Base-by-base conservation (phyloP, 2,329 filamentous ascomycete species). In the Monilinia vaccinii-corymbosi region DNA sequence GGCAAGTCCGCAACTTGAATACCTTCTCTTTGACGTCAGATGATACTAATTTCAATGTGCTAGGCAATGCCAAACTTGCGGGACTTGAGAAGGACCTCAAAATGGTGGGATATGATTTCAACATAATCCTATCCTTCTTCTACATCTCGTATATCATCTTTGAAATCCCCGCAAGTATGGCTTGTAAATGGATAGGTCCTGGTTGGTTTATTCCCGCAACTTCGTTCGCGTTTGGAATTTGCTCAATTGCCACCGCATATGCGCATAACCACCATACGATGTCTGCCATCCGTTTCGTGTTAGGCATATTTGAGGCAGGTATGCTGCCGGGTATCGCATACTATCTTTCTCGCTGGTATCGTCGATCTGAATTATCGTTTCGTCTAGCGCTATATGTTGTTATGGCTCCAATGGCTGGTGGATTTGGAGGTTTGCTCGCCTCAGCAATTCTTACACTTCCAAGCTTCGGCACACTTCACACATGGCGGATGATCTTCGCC, bases 121-220 rank as follows among this genome's bases (percentile, higher is more conserved):
- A 90, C 68, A 73, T 74, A 31, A 76, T 89, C 2, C 77, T 91
- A 3, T 85, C 85, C 14, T 70, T 84, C 64, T 90, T 90, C 73
- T 90, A 87, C 72, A 78, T 91, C 69, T 82, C 82, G 9, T 91
- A 91, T 72, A 88, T 89, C 66, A 31, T 89, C 51, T 88, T 87
- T 65, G 83, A 89, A 71, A 86, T 91, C 1, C 76, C 88, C 0
- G 78, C 78, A 59, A 90, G 84, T 64, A 78, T 90, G 61, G 72
- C 77, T 21, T 89, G 86, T 76, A 91, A 90, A 71, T 84, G 78
- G 75, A 75, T 89, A 5, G 87, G 87, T 0, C 87, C 87, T 0
- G 86, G 85, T 40, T 89, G 84, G 84, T 90, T 85, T 69, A 78
- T 90, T 21, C 87, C 87, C 0, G 69, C 75, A 4, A 81, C 80